Evolutionary conservation across 2,329 filamentous ascomycete species (phyloP).

Genomic region (Pseudocercospora fijiensis): DNA sequence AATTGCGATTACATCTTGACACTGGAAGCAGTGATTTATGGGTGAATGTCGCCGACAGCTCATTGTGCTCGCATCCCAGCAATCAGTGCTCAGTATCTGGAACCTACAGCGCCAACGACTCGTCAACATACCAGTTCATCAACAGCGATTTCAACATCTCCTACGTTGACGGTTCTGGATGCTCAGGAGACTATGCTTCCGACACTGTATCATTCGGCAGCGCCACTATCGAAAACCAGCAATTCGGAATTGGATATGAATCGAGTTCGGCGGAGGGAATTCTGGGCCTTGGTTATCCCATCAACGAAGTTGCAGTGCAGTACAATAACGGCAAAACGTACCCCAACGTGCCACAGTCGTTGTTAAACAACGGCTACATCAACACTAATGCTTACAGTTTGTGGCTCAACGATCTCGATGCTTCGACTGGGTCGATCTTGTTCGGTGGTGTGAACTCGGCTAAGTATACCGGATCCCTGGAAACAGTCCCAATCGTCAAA

Average conservation of each 20-base stretch:
- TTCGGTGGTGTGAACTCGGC: constrained; percentile 79
- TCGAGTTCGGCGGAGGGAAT: constrained; percentile 66
- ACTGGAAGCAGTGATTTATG: constrained; percentile 64
- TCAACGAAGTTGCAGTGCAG: constrained; percentile 73
- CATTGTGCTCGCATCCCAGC: constrained; percentile 52
- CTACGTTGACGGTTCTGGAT: constrained; percentile 78
- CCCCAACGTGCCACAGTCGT: constrained; percentile 62
- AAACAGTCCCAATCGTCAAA: constrained; percentile 59
- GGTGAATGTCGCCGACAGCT: constrained; percentile 64
- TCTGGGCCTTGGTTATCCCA: constrained; percentile 76
- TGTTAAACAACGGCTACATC: constrained; percentile 63
- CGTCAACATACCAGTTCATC: constrained; percentile 73
- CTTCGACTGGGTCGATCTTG: constrained; percentile 68
- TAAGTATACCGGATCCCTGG: constrained; percentile 67
- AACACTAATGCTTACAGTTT: constrained; percentile 66
- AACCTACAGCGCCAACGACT: constrained; percentile 67
- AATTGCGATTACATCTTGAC: constrained; percentile 58
- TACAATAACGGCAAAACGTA: constrained; percentile 52
- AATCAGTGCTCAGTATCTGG: constrained; percentile 62
- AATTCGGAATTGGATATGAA: constrained; percentile 71
- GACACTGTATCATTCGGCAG: constrained; percentile 67
- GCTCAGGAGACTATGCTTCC: constrained; percentile 74
- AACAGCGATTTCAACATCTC: constrained; percentile 80
- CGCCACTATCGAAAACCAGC: constrained; percentile 55
- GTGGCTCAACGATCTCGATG: constrained; percentile 60